Evolutionary conservation across 208 protist genomes (phyloP).

Genomic region (Jaenimonas drosophilae): DNA sequence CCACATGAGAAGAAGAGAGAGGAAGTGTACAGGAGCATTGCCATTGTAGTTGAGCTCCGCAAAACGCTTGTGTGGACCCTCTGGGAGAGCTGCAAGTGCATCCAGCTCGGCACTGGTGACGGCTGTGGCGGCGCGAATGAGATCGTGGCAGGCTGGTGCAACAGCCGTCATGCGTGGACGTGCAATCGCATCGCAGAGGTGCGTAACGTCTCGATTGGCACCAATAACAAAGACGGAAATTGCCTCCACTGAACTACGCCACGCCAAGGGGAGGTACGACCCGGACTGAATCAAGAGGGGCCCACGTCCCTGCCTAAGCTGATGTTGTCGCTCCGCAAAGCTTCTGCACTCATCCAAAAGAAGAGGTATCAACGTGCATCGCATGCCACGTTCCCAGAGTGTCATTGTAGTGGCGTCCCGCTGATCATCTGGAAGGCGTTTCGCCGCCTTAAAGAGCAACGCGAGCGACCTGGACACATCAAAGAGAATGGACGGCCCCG

Average conservation of each 20-base stretch:
- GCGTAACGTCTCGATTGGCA: too few relatives aligned
- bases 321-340: slow-evolving; percentile 13
- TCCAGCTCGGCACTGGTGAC: too few relatives aligned
- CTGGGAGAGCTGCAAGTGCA: too few relatives aligned
- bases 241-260: slow-evolving; percentile 46
- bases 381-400: slow-evolving; percentile 31
- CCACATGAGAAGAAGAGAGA: slow-evolving; percentile 52
- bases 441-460: not conserved
- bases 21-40: slow-evolving; percentile 45
- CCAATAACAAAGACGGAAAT: slow-evolving; percentile 28
- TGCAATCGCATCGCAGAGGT: too few relatives aligned
- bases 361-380: slow-evolving; percentile 30
- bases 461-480: slow-evolving; percentile 54
- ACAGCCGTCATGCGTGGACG: too few relatives aligned
- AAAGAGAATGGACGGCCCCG: slow-evolving; percentile 41
- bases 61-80: slow-evolving; percentile 6
- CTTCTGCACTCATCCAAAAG: too few relatives aligned
- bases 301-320: too few relatives aligned
- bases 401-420: slow-evolving; percentile 6
- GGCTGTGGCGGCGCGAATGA: too few relatives aligned
- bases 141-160: too few relatives aligned
- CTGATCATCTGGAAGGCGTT: slow-evolving; percentile 1
- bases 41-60: slow-evolving; percentile 23
- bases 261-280: slow-evolving; percentile 41
- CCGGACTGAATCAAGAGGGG: slow-evolving; percentile 2